Evolutionary conservation across 495 filamentous ascomycete species (phyloP).

Genomic region (Rostrohypoxylon terebratum): DNA sequence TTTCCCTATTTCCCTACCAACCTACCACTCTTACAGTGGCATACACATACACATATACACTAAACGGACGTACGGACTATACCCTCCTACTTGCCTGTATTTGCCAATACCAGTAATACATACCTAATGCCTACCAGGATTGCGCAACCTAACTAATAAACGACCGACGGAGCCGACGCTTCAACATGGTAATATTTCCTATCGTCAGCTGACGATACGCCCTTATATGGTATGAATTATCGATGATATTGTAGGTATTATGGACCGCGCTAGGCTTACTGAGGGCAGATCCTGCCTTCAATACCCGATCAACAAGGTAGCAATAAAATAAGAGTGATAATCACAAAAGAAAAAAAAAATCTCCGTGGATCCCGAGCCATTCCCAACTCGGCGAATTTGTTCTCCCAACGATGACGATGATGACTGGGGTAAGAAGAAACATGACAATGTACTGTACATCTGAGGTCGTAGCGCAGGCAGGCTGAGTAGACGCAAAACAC

Average conservation of each 20-base stretch:
- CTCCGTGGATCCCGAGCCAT: conserved; percentile 32
- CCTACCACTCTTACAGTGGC: not conserved
- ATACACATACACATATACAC: conserved; percentile 4
- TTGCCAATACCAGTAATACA: not conserved
- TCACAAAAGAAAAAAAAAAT: conserved; percentile 27
- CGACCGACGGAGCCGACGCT: conserved; percentile 33
- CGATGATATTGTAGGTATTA: conserved; percentile 18
- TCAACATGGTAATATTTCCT: conserved; percentile 23
- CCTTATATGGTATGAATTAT: conserved; percentile 32
- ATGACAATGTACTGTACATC: conserved; percentile 39
- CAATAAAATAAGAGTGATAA: conserved; percentile 25
- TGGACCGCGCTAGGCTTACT: conserved; percentile 12
- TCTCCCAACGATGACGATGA: conserved; percentile 8
- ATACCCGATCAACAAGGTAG: conserved; percentile 17
- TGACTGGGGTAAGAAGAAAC: conserved; percentile 15
- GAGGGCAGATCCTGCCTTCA: conserved; percentile 29
- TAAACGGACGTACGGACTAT: conserved; percentile 37
- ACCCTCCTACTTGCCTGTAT: conserved; percentile 8
- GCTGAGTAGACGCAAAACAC: conserved; percentile 34
- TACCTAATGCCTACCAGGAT: conserved; percentile 15
- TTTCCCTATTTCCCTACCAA: conserved; percentile 5
- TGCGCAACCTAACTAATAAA: conserved; percentile 28
- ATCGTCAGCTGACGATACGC: conserved; percentile 44
- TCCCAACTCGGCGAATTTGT: conserved; percentile 19
- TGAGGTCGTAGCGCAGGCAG: conserved; percentile 30